Evolutionary conservation across 495 filamentous ascomycete genomes (phyloP), one percentile per base, ranked within the genome.

Genomic region (Tetracladium setigerum): DNA sequence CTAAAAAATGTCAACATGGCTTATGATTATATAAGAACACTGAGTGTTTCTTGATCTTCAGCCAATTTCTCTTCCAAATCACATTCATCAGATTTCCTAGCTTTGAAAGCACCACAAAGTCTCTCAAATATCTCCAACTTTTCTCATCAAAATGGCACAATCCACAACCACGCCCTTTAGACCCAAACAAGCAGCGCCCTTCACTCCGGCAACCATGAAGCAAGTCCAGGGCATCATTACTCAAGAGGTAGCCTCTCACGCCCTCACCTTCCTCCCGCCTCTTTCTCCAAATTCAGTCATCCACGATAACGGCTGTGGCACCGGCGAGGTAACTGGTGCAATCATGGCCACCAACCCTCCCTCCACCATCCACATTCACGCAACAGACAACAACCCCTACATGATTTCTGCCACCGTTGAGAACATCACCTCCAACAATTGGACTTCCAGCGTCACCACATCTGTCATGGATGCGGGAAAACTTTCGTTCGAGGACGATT

Each of bases 241-340:
- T 31, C 50, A 50, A 12, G 41, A 41, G 10, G 41, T 18, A 11
- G 43, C 39, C n/a, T 22, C 39, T 9, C 38, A 50, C 18, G 15
- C 15, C 22, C 16, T 53, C 12, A 22, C 22, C 16, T 32, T 43
- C 22, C 22, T 62, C 15, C 51, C 53, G 2, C 37, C 53, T 17
- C 49, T 62, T 19, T 24, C 41, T 8, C 7, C 51, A 0, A 35
- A 24, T 18, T 47, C 52, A 5, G 45, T 58, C 14, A 52, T 62
- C 49, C 61, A 62, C 40, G 59, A 64, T 38, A 64, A 61, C 41
- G 51, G 43, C 16, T 55, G 56, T 42, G 61, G 61, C 22, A 49
- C 35, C n/a, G 61, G 61, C 2, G 49, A 50, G 18, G 52, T 64
- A 5, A 55, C 52, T 18, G 22, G 41, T 7, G n/a, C 37, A 13